Conservation (phyloP, 2,329 filamentous ascomycete genomes). For the Hymenoscyphus infarciens region DNA sequence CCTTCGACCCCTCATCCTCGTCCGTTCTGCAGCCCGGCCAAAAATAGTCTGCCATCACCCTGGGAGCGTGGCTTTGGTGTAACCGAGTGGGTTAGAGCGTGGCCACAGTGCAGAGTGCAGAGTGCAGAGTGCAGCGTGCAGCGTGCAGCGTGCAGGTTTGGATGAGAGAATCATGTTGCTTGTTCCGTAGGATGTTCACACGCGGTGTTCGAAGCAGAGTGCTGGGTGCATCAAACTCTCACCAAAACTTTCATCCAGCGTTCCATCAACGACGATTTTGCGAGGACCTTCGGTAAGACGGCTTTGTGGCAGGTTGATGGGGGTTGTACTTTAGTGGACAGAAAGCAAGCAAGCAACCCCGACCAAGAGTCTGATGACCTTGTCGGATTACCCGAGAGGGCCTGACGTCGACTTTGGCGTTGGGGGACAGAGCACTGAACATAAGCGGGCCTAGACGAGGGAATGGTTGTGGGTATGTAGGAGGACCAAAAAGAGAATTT, state of each 20-base stretch:
- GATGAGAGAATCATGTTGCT: slow-evolving; percentile 6
- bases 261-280: background rate
- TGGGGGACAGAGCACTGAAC: background rate
- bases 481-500: background rate
- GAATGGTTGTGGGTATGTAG: background rate
- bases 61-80: slow-evolving; percentile 9
- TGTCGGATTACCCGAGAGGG: slow-evolving; percentile 10
- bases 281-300: slow-evolving; percentile 1
- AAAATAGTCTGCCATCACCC: slow-evolving; percentile 15
- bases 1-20: background rate
- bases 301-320: slow-evolving; percentile 3
- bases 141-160: slow-evolving; percentile 8
- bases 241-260: background rate
- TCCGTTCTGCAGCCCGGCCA: slow-evolving; percentile 8
- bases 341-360: background rate
- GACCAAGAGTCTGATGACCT: background rate
- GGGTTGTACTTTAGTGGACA: background rate
- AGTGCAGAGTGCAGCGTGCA: slow-evolving; percentile 6
- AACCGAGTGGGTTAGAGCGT: slow-evolving; percentile 6
- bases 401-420: slow-evolving; percentile 20
- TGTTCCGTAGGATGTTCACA: slow-evolving; percentile 8
- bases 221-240: slow-evolving; percentile 5
- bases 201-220: slow-evolving; percentile 9
- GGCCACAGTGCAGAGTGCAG: slow-evolving; percentile 10
- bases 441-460: background rate